phyloP scores from a whole-genome alignment of 495 filamentous ascomycete genomes.

The Clohesyomyces aquaticus region DNA sequence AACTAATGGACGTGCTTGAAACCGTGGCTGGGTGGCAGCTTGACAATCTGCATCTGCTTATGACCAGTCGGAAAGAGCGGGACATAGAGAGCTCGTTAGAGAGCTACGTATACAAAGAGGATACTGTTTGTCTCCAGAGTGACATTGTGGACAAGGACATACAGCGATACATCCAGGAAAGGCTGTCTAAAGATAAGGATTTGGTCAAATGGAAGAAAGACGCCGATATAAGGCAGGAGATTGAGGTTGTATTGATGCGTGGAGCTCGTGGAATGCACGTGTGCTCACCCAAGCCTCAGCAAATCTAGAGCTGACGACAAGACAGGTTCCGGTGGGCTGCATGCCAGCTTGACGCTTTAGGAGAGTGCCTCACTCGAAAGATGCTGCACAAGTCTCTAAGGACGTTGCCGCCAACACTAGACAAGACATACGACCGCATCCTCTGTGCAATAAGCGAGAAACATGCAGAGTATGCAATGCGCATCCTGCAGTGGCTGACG shows the following conservation, averaged over 20 bases:
- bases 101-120: not conserved
- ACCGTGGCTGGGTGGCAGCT: slow-evolving; percentile 17
- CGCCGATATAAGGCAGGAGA: slow-evolving; percentile 10
- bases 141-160: slow-evolving; percentile 35
- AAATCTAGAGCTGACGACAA: slow-evolving; percentile 1
- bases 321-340: slow-evolving; percentile 21
- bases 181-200: slow-evolving; percentile 13
- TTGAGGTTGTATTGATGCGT: slow-evolving; percentile 24
- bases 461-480: slow-evolving; percentile 8
- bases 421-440: slow-evolving; percentile 25
- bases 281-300: not conserved
- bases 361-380: slow-evolving; percentile 9
- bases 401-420: slow-evolving; percentile 2
- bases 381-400: slow-evolving; percentile 5
- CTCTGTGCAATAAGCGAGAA: slow-evolving; percentile 8
- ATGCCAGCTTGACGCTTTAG: slow-evolving; percentile 17
- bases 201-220: slow-evolving; percentile 27
- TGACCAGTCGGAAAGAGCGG: slow-evolving; percentile 35
- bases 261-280: slow-evolving; percentile 34
- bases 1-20: slow-evolving; percentile 25
- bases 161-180: slow-evolving; percentile 28
- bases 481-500: slow-evolving; percentile 20
- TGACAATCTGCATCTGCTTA: slow-evolving; percentile 26
- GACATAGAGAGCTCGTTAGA: slow-evolving; percentile 33
- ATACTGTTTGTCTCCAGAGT: slow-evolving; percentile 26